These are phyloP conservation scores for Magnaporthiopsis rhizophila DNA, from an alignment of 2,329 filamentous ascomycete species.

Conservation along the genomic window DNA sequence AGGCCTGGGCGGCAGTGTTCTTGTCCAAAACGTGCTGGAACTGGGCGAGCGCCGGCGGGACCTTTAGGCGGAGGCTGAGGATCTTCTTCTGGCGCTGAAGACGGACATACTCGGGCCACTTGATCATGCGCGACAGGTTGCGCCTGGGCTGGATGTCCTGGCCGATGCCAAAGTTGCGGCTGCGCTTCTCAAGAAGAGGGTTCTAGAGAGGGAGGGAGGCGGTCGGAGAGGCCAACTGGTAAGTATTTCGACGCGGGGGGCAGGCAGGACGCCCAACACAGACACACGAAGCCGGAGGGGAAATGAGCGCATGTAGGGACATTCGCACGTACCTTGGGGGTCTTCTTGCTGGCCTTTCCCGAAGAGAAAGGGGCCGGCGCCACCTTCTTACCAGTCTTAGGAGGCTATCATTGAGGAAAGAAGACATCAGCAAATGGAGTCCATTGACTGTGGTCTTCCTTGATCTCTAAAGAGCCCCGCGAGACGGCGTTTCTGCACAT, in stretches of 20 bases:
- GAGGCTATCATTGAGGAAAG: constrained; percentile 99
- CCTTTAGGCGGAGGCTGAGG: constrained; percentile 96
- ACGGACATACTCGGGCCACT: constrained; percentile 99
- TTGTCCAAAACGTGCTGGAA: constrained; percentile 96
- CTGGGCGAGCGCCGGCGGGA: constrained; percentile 92
- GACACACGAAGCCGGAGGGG: neutral
- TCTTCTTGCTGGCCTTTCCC: constrained; percentile 94
- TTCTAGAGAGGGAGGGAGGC: constrained; percentile 52
- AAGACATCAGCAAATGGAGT: constrained; percentile 90
- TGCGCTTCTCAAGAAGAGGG: constrained; percentile 97
- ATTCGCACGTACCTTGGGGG: constrained; percentile 71
- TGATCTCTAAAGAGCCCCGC: constrained; percentile 81
- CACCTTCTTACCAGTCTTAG: constrained; percentile 96
- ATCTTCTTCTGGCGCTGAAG: constrained; percentile 94
- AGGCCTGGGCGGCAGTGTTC: constrained; percentile 91
- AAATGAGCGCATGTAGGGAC: neutral
- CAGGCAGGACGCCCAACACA: neutral
- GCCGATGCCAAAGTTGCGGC: constrained; percentile 96
- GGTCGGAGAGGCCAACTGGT: neutral
- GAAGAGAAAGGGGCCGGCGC: constrained; percentile 94
- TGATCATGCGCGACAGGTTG: constrained; percentile 96
- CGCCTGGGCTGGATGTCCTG: constrained; percentile 96
- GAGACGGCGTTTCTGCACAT: constrained; percentile 46
- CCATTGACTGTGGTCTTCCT: constrained; percentile 65
- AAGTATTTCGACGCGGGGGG: neutral